Base-by-base conservation (phyloP, 371 early-diverging fungal species). In the Mortierella sp. region DNA sequence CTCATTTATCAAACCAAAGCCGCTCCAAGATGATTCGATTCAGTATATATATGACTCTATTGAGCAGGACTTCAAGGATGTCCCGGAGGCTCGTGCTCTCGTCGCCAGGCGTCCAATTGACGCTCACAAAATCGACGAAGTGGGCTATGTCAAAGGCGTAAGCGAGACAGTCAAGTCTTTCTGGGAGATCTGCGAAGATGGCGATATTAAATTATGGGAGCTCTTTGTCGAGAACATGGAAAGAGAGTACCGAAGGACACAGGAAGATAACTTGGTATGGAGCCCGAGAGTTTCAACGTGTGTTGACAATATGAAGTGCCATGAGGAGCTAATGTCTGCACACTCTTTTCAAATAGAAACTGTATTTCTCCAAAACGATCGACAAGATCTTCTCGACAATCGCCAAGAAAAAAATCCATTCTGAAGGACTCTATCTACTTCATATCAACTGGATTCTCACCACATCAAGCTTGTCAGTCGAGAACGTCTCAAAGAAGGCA, bases 151-250 rank as follows among this genome's bases (percentile, higher is more conserved):
- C 21, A 30, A 30, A 26, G 62, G 58, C 38, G 53, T 78, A 26
- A 71, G 60, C 12, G 69, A 63, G 34, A 64, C 62, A 12, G 72
- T 67, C 18, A 68, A 67, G 62, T 65, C 27, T 39, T 67, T 69
- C 45, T 78, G 79, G 63, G 48, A 62, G 41, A 46, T 45, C 27
- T 71, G 68, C 53, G 67, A 67, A 47, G 56, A 54, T 10, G 60
- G 55, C 10, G 41, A 74, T 54, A 83, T 81, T 0, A 84, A 69
- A 21, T 86, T 89, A 84, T 90, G 87, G 86, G 80, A 80, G 48
- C 61, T 66, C 41, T 95, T 89, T 70, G 76, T 85, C 18, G 62
- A 72, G 8, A 94, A 93, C 67, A 78, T 94, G 70, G 62, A 50
- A 0, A 73, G 78, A 23, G 86, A 90, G 82, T 72, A 74, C 13